Base-by-base conservation (phyloP, 2,329 filamentous ascomycete genomes). In the Stenocarpella maydis region DNA sequence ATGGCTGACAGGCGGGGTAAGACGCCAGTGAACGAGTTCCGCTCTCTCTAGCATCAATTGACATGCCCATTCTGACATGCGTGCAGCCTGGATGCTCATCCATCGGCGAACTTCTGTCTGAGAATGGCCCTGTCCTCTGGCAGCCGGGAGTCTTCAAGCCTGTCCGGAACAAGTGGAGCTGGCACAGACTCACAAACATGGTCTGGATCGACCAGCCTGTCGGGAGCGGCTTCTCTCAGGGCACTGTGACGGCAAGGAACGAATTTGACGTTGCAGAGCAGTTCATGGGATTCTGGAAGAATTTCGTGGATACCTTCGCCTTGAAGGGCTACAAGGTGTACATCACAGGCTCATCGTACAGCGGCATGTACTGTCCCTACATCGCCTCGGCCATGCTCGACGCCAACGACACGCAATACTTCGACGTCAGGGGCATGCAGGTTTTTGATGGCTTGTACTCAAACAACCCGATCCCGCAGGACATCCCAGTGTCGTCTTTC, bases 201-300 rank as follows among this genome's bases (percentile, higher is more conserved):
- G 82, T 95, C 47, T 95, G 90, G 88, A 84, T 91, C 12, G 91
- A 92, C 73, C 89, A 91, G 75, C 88, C 87, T 10, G 79, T 87
- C 9, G 83, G 83, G 12, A 90, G 90, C 1, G 92, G 91, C 6
- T 94, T 91, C 76, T 86, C 87, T 1, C 85, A 88, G 54, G 91
- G 91, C 8, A 85, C 80, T 0, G 83, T 89, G 8, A 91, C 85
- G 0, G 90, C 90, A 9, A 87, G 82, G 8, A 86, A 86, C 72
- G 88, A 92, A 73, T 84, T 87, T 31, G 90, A 93, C 72, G 83
- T 91, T 5, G 90, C 91, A 0, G 78, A 81, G 21, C 86, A 94
- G 71, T 92, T 94, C 77, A 82, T 92, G 10, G 90, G 91, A 45
- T 95, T 93, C 80, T 93, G 89, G 84, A 88, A 89, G 79, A 92